phyloP scores from a whole-genome alignment of 2,329 filamentous ascomycete genomes.

The Coniochaeta hoffmannii region DNA sequence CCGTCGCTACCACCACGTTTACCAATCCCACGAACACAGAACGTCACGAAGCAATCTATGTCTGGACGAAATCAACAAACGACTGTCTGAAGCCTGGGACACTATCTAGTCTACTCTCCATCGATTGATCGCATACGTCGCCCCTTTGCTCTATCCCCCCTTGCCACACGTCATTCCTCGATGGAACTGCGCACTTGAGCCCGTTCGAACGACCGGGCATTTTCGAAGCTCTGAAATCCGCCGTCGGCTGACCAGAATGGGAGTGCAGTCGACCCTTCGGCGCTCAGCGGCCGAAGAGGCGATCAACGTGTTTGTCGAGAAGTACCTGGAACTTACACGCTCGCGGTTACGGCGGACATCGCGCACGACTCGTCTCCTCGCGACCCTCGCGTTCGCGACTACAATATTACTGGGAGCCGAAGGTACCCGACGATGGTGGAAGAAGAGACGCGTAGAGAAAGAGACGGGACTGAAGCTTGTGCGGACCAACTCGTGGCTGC shows the following conservation, averaged over 20 bases:
- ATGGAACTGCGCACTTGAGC: constrained; percentile 11
- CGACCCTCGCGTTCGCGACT: constrained; percentile 66
- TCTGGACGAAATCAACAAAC: background rate
- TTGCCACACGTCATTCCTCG: constrained; percentile 8
- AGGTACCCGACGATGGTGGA: constrained; percentile 74
- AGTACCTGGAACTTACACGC: constrained; percentile 47
- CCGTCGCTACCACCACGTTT: background rate
- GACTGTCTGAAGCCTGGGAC: background rate
- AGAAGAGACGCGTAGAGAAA: constrained; percentile 63
- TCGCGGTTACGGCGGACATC: constrained; percentile 56
- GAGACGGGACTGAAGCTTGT: constrained; percentile 78
- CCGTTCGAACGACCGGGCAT: constrained; percentile 8
- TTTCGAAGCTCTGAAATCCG: constrained; percentile 3
- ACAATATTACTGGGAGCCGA: constrained; percentile 75
- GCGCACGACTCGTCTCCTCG: constrained; percentile 63
- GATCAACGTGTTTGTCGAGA: constrained; percentile 55
- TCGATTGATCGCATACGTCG: background rate
- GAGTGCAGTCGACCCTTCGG: constrained; percentile 77
- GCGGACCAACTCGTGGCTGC: constrained; percentile 84
- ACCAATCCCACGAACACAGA: no score
- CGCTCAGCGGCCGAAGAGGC: constrained; percentile 58
- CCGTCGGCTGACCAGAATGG: constrained; percentile 49
- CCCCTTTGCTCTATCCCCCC: background rate
- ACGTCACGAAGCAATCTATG: background rate
- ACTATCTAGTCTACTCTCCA: background rate